These are phyloP conservation scores for Pseudophaeomoniella oleicola DNA, from an alignment of 2,329 filamentous ascomycete genomes.

Conservation along the genomic window DNA sequence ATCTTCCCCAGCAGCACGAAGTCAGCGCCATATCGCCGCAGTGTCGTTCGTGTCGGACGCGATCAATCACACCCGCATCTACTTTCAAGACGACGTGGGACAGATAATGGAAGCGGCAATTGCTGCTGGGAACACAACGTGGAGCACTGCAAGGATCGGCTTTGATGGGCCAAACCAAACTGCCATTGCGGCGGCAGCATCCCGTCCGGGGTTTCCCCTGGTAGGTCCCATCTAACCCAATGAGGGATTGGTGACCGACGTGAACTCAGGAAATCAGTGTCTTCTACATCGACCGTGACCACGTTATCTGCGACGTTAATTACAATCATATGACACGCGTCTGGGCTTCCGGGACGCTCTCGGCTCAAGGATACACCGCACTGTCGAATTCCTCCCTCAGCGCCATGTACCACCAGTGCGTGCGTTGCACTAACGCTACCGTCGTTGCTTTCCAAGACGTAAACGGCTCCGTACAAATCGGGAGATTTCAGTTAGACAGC, in stretches of 20 bases:
- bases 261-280: constrained; percentile 5
- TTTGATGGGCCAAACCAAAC: constrained; percentile 5
- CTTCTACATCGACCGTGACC: constrained; percentile 4
- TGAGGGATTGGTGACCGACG: too few species aligned
- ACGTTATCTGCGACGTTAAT: constrained; percentile 5
- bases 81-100: constrained; percentile 6
- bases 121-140: constrained; percentile 4
- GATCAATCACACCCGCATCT: constrained; percentile 6
- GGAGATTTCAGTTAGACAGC: constrained; percentile 4
- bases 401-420: constrained; percentile 7
- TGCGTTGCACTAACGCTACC: constrained; percentile 4
- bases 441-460: constrained; percentile 7
- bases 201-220: constrained; percentile 5
- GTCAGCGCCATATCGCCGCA: constrained; percentile 5
- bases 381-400: constrained; percentile 6
- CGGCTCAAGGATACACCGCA: constrained; percentile 4
- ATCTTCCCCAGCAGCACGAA: too few species aligned
- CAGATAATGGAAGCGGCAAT: constrained; percentile 7
- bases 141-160: constrained; percentile 3
- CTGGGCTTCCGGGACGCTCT: constrained; percentile 3
- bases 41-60: constrained; percentile 4
- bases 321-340: constrained; percentile 3
- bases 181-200: constrained; percentile 7
- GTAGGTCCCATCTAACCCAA: constrained; percentile 3
- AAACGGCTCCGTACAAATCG: constrained; percentile 6